phyloP scores from a whole-genome alignment of 2,329 filamentous ascomycete genomes.

The Plenodomus lindquistii region DNA sequence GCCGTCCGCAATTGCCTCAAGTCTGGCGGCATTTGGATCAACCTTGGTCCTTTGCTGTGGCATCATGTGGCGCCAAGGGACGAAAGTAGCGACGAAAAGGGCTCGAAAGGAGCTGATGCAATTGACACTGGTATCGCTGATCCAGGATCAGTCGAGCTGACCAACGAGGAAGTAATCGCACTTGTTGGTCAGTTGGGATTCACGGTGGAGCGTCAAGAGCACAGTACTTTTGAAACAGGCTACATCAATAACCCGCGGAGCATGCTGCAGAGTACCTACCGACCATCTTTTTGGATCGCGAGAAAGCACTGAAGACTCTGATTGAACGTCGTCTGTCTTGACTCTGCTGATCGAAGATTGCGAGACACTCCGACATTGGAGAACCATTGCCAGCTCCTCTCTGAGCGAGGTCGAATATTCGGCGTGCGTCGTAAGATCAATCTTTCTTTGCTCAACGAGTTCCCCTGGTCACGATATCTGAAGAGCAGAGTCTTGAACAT shows the following conservation, averaged over 20 bases:
- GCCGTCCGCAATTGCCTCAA: conserved; percentile 78
- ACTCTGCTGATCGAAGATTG: too few relatives aligned
- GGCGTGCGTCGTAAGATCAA: too few relatives aligned
- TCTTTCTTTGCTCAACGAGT: too few relatives aligned
- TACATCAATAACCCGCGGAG: conserved; percentile 86
- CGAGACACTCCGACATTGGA: too few relatives aligned
- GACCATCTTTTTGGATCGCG: conserved; percentile 82
- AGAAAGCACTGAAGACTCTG: conserved; percentile 58
- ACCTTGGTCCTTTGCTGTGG: conserved; percentile 90
- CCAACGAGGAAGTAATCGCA: conserved; percentile 81
- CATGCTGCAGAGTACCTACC: conserved; percentile 84
- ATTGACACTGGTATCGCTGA: conserved; percentile 71
- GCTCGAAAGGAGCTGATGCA: conserved; percentile 9
- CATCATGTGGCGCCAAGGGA: conserved; percentile 77
- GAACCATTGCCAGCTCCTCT: too few relatives aligned
- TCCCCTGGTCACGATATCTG: too few relatives aligned
- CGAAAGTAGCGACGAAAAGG: not conserved
- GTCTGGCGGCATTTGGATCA: conserved; percentile 80
- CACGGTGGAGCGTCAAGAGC: conserved; percentile 65
- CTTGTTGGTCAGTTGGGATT: conserved; percentile 80
- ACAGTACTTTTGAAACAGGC: conserved; percentile 65
- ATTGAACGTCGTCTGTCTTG: too few relatives aligned
- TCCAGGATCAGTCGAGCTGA: conserved; percentile 86
- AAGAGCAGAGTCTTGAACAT: too few relatives aligned
- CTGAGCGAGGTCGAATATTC: too few relatives aligned